Evolutionary conservation across 2,329 filamentous ascomycete species (phyloP), one percentile per base, ranked within the genome.

Genomic region (Ascochyta clinopodiicola): DNA sequence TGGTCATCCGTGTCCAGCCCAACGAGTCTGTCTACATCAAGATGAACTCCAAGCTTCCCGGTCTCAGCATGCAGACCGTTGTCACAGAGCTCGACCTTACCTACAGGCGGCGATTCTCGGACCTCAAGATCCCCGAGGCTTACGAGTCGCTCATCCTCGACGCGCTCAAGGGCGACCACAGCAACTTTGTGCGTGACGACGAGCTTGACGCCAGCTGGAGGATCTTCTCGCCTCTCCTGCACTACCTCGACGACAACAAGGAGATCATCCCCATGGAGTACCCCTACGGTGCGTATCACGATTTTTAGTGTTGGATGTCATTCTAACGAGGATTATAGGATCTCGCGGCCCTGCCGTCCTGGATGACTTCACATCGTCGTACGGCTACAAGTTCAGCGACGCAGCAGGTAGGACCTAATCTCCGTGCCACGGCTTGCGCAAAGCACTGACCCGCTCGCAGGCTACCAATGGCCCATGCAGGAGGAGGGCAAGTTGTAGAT

Each of bases 11-110:
- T 67, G 96, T 99, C 64, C 95, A 99, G 83, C 95, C 95, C 70
- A 99, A 99, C 82, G 95, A 99, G 85, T 96, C 91, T 75, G 93
- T 99, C 66, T 99, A 99, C 82, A 96, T 98, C 79, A 99, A 99
- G 88, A 99, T 99, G 95, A 99, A 99, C 88, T 98, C 94, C 27
- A 99, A 99, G 85, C 84, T 99, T 56, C 96, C 95, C 19, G 95
- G 95, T 70, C 84, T 99, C 71, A 98, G 92, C 83, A 99, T 98
- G 93, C 95, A 99, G 84, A 99, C 95, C 12, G 95, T 98, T 35
- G 91, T 97, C 68, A 99, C 95, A 57, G 95, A 99, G 82, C 90
- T 99, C 57, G 95, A 99, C 75, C 86, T 99, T 67, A 99, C 96
- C 62, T 99, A 99, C 84, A 88, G 96, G 75, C 89, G 95, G 78